Base-by-base conservation (phyloP, 768 basidiomycete genomes). In the Vararia minispora region DNA sequence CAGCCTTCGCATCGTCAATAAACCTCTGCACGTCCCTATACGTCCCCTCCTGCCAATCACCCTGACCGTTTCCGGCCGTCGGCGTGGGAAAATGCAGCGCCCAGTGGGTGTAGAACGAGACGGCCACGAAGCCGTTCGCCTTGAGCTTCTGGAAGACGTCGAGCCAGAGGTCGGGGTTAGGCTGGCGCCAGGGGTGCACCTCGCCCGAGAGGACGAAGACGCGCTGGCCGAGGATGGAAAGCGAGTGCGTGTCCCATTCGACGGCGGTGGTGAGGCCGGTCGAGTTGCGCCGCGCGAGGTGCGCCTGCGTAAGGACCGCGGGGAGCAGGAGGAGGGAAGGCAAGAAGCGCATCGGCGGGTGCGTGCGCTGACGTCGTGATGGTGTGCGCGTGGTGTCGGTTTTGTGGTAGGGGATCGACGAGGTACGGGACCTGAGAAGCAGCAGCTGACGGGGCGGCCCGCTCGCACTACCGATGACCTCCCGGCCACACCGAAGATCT, bases 141-240 rank as follows among this genome's bases (percentile, higher is more conserved):
- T 72, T 76, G 39, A 76, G 55, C 48, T 79, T 80, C 46, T 79
- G 64, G 32, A 79, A 68, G 37, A 80, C 56, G 48, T 79, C 79
- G 12, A 59, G 57, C 72, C 73, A 76, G 16, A 74, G 53, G 33
- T 37, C 51, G 16, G 62, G 61, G 35, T 65, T 58, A 2, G 71
- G 71, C 39, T 69, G 47, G 45, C 76, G 62, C 67, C 72, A 78
- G 13, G 77, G 68, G 48, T 79, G 76, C 37, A 76, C 59, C 52
- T 80, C 77, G 18, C 75, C 78, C 8, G 71, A 71, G 28, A 74
- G 65, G 30, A 77, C 63, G 55, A 76, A 76, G 17, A 69, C 47
- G 6, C 74, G 63, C 45, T 76, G 71, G 6, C 72, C 74, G 1
- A 68, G 59, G 32, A 79, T 70, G 50, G 62, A 76, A 6, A 79